These are phyloP conservation scores for Mucor saturninus DNA, from an alignment of 371 early-diverging fungal genomes.

Conservation along the genomic window DNA sequence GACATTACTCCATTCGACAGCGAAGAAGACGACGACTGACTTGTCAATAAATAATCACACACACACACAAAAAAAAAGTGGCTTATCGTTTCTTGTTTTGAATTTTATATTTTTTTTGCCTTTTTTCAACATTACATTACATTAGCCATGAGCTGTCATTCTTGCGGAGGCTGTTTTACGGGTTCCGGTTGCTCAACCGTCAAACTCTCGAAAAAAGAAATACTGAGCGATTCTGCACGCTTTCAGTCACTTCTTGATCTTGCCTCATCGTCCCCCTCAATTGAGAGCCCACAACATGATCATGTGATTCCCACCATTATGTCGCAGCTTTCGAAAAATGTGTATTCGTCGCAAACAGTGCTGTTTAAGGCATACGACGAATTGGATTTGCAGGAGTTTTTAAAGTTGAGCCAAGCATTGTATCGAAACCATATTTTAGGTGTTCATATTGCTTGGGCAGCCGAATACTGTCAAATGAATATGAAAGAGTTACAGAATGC, in stretches of 20 bases:
- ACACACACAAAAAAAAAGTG: not conserved
- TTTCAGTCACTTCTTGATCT: slow-evolving; percentile 15
- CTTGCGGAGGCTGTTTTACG: slow-evolving; percentile 35
- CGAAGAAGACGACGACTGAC: slow-evolving; percentile 16
- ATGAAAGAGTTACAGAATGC: slow-evolving; percentile 1
- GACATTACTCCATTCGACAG: slow-evolving; percentile 31
- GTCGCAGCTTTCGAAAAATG: slow-evolving; percentile 27
- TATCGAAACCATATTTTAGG: slow-evolving; percentile 17
- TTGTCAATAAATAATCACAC: slow-evolving; percentile 1
- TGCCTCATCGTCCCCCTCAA: not conserved
- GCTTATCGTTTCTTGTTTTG: slow-evolving; percentile 3
- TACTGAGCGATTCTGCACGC: not conserved
- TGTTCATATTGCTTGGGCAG: slow-evolving; percentile 30
- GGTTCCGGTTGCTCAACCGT: slow-evolving; percentile 23
- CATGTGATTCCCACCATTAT: slow-evolving; percentile 38
- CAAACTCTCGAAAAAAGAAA: slow-evolving; percentile 15
- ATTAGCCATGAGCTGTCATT: slow-evolving; percentile 28
- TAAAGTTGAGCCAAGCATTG: slow-evolving; percentile 11
- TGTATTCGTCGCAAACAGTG: slow-evolving; percentile 34
- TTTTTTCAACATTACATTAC: not conserved
- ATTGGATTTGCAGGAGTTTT: slow-evolving; percentile 14
- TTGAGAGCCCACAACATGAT: slow-evolving; percentile 11
- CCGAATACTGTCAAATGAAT: slow-evolving; percentile 23
- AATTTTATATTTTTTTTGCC: slow-evolving; percentile 6
- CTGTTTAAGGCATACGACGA: slow-evolving; percentile 25